A percentile compares a stretch with the other conserved stretches of the same genome.
Evolutionary conservation across 179 eudicot species (phyloP).

Genomic region (Spinacia oleracea): DNA sequence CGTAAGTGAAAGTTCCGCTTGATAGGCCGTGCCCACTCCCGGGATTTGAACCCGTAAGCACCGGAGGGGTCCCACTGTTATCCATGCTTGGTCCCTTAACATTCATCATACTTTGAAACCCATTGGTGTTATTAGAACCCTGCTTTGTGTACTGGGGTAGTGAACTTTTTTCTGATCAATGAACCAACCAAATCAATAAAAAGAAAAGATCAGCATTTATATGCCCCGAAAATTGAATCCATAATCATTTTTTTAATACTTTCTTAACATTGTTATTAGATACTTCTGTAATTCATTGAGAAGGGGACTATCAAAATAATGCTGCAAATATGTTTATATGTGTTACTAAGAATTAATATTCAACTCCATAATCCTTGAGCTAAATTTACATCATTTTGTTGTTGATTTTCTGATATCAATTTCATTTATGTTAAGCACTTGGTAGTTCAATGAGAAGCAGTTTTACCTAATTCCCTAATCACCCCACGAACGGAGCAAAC

Average conservation of each 20-base stretch:
- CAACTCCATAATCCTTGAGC: background rate
- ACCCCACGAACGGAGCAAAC: too few species aligned
- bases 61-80: constrained; percentile 1
- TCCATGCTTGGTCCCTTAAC: constrained; percentile 5
- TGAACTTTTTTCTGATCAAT: constrained; percentile 28
- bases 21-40: constrained; percentile 10
- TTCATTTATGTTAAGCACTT: background rate
- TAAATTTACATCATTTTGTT: too few species aligned
- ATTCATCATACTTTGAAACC: constrained; percentile 10
- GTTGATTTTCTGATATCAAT: too few species aligned
- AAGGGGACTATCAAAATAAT: constrained; percentile 5
- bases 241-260: too few species aligned
- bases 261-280: background rate
- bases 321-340: background rate
- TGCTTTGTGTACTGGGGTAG: constrained; percentile 38
- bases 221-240: constrained; percentile 10
- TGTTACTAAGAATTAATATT: background rate
- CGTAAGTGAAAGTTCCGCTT: constrained; percentile 38
- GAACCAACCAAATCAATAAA: constrained; percentile 3
- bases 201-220: background rate
- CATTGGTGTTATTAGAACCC: constrained; percentile 21
- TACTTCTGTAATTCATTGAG: background rate
- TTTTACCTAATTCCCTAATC: too few species aligned
- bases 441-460: background rate
- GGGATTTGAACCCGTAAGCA: constrained; percentile 1